Base-by-base conservation (phyloP, 202 grass and related monocot species). In the Eragrostis tef region DNA sequence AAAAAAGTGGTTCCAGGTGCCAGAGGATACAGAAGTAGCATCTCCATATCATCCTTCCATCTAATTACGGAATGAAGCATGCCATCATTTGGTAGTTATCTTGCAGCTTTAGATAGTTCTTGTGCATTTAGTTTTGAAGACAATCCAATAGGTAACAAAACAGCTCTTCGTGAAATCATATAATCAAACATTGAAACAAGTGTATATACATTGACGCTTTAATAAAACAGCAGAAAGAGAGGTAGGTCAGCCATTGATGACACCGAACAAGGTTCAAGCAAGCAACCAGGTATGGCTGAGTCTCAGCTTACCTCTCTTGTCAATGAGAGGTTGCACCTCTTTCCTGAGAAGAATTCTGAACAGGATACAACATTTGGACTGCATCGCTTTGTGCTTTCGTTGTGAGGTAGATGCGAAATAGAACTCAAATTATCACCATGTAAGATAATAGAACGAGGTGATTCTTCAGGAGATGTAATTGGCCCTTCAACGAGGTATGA, bases 401-500 rank as follows among this genome's bases (percentile, higher is more conserved):
- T 84, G 39, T 27, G 67, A 68, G 16, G 76, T 59, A 58, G 46
- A 67, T 64, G 24, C 2, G 64, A 45, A 70, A 74, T 53, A 67
- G 22, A 80, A 71, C 80, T 65, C 47, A 98, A 72, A 69, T 88
- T 79, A 64, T 62, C 79, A 16, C 87, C 85, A 85, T 86, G 73
- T 53, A 94, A 74, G 57, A 96, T 64, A 84, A 88, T 48, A 79
- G 88, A 85, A 84, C 20, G 70, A 49, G 48, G 61, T 80, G 68
- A 61, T 73, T 89, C 79, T 11, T 75, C 73, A 86, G 70, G 71
- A 68, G 78, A 82, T 74, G 75, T 42, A 79, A 21, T 21, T 59
- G 84, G 85, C 29, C 88, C 90, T 83, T 98, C 86, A 67, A 98
- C 76, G 81, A 98, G 85, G 88, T 80, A 98, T 3, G 74, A 78